Evolutionary conservation across 345 rosid species (phyloP).

Genomic region (Syzygium aqueum): DNA sequence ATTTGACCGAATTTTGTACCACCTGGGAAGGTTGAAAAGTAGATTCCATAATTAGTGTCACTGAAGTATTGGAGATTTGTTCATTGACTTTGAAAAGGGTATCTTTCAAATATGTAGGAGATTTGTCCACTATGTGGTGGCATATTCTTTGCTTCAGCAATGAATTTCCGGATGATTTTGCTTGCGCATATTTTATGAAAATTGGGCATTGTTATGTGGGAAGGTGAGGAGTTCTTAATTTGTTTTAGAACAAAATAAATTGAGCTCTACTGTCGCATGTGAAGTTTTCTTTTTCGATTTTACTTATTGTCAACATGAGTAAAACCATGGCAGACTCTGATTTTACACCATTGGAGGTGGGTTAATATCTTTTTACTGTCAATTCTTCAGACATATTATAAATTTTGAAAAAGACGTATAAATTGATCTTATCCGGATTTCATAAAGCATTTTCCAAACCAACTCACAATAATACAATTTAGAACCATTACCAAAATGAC

Average conservation of each 20-base stretch:
- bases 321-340: neutral
- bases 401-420: neutral
- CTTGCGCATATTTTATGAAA: neutral
- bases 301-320: neutral
- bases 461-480: neutral
- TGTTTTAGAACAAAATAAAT: neutral
- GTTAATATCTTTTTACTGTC: neutral
- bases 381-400: neutral
- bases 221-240: neutral
- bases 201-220: neutral
- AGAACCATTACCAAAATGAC: too few relatives aligned
- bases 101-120: neutral
- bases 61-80: neutral
- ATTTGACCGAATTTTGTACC: neutral
- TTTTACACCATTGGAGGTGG: neutral
- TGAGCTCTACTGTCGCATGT: neutral
- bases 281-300: neutral
- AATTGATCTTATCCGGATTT: neutral
- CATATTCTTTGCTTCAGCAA: slow-evolving; percentile 40
- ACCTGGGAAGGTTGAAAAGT: neutral
- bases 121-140: slow-evolving; percentile 5
- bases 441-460: neutral
- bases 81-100: neutral
- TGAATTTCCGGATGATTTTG: neutral
- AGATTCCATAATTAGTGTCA: neutral